phyloP scores from a whole-genome alignment of 495 filamentous ascomycete species.

The Pseudomonodictys pantanalensis region DNA sequence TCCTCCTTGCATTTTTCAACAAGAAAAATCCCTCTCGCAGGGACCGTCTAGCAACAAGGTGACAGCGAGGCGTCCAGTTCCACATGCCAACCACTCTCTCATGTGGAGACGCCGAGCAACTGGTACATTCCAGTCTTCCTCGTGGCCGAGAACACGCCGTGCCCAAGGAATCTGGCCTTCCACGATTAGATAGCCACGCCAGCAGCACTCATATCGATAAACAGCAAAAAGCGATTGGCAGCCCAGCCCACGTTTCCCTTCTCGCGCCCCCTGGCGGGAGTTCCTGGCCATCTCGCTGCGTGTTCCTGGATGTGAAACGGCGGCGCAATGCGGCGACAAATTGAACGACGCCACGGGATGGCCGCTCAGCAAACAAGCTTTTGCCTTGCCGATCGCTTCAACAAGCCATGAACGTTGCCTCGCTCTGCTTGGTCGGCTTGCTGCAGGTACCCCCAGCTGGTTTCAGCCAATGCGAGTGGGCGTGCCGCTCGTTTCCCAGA shows the following conservation, averaged over 20 bases:
- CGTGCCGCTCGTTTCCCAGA: neutral
- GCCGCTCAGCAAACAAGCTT: constrained; percentile 8
- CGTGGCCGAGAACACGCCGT: too few species aligned
- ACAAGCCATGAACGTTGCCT: neutral
- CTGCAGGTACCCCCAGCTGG: neutral
- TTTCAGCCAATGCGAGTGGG: constrained; percentile 3
- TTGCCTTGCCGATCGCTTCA: constrained; percentile 1
- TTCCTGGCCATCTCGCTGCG: constrained; percentile 11
- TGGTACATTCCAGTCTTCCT: too few species aligned
- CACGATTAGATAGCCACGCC: too few species aligned
- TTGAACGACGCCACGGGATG: constrained; percentile 15
- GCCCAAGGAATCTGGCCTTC: too few species aligned
- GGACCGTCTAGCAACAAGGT: too few species aligned
- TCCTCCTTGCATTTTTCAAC: too few species aligned
- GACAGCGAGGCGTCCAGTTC: too few species aligned
- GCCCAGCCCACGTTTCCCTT: neutral
- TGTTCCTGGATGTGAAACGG: constrained; percentile 27
- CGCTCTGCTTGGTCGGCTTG: neutral
- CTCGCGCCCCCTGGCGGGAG: neutral
- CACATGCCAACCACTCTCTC: too few species aligned
- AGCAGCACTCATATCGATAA: too few species aligned
- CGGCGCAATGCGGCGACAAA: constrained; percentile 18
- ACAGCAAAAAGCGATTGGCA: too few species aligned
- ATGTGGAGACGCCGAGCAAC: too few species aligned
- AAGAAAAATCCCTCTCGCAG: too few species aligned